Evolutionary conservation across 441 rosid genomes (phyloP).

Genomic region (Lepidium campestre): DNA sequence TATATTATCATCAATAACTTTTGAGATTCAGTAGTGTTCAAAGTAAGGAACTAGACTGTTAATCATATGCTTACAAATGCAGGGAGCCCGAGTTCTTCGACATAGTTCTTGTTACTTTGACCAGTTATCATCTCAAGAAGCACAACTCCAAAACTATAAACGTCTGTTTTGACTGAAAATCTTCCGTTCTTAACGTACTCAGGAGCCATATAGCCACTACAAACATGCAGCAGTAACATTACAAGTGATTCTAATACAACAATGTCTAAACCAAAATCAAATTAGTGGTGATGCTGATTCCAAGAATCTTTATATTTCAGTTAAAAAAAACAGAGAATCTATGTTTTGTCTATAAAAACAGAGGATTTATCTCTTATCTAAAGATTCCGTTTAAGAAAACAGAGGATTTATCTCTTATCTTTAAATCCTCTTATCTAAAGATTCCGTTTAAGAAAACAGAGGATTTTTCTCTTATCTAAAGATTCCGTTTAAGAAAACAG

Average conservation of each 20-base stretch:
- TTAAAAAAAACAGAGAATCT: not conserved
- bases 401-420: too few species aligned
- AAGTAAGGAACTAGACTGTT: not conserved
- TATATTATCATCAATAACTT: not conserved
- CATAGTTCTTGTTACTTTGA: not conserved
- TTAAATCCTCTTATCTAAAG: too few species aligned
- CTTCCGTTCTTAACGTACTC: not conserved
- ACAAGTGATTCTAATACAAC: not conserved
- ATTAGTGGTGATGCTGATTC: too few species aligned
- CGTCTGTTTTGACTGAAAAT: slow-evolving; percentile 1
- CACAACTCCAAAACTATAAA: not conserved
- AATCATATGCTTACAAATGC: not conserved
- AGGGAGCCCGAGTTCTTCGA: not conserved
- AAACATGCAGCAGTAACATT: not conserved
- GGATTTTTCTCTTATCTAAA: too few species aligned
- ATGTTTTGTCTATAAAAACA: not conserved
- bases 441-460: too few species aligned
- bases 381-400: too few species aligned
- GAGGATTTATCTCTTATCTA: too few species aligned
- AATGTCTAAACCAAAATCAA: too few species aligned
- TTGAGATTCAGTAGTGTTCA: not conserved
- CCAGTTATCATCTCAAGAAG: slow-evolving; percentile 2
- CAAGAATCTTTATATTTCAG: too few species aligned
- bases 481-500: too few species aligned
- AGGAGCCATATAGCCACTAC: slow-evolving; percentile 14